These are phyloP conservation scores for Spizellomyces punctatus DNA, from an alignment of 192 early-diverging fungal genomes.

Conservation along the genomic window DNA sequence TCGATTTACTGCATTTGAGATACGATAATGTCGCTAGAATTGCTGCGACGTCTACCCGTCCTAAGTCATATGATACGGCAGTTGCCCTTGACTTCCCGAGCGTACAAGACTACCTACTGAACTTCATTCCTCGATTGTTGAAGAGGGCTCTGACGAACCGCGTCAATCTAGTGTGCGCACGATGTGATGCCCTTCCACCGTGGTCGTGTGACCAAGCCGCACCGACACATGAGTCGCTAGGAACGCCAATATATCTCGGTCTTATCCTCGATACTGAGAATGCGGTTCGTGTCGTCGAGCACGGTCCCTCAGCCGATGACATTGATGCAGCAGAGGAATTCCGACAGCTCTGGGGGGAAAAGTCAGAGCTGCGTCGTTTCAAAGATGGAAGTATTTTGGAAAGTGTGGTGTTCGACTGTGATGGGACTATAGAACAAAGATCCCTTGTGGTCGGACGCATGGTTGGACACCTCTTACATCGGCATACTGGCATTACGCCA, in stretches of 20 bases:
- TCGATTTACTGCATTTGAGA: slow-evolving; percentile 61
- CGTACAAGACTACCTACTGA: slow-evolving; percentile 33
- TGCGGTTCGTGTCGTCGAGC: slow-evolving; percentile 75
- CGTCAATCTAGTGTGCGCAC: slow-evolving; percentile 31
- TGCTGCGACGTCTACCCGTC: slow-evolving; percentile 6
- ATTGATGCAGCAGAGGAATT: slow-evolving; percentile 63
- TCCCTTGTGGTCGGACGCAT: slow-evolving; percentile 78
- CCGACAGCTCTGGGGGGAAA: slow-evolving; percentile 85
- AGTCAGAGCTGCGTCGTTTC: slow-evolving; percentile 89
- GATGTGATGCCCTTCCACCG: not conserved
- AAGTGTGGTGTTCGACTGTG: slow-evolving; percentile 80
- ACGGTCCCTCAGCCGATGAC: slow-evolving; percentile 82
- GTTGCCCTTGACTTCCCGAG: slow-evolving; percentile 43
- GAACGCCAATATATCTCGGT: slow-evolving; percentile 54
- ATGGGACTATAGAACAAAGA: slow-evolving; percentile 58
- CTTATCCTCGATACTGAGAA: slow-evolving; percentile 71
- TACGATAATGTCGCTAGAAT: slow-evolving; percentile 70
- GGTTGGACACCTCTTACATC: slow-evolving; percentile 72
- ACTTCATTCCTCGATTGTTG: slow-evolving; percentile 39
- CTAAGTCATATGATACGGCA: slow-evolving; percentile 33
- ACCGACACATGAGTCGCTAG: slow-evolving; percentile 35
- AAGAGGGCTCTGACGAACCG: slow-evolving; percentile 45
- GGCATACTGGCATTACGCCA: slow-evolving; percentile 65
- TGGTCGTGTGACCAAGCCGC: slow-evolving; percentile 28
- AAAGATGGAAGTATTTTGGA: slow-evolving; percentile 89